Evolutionary conservation across 345 rosid genomes (phyloP).

Genomic region (Turnera subulata): DNA sequence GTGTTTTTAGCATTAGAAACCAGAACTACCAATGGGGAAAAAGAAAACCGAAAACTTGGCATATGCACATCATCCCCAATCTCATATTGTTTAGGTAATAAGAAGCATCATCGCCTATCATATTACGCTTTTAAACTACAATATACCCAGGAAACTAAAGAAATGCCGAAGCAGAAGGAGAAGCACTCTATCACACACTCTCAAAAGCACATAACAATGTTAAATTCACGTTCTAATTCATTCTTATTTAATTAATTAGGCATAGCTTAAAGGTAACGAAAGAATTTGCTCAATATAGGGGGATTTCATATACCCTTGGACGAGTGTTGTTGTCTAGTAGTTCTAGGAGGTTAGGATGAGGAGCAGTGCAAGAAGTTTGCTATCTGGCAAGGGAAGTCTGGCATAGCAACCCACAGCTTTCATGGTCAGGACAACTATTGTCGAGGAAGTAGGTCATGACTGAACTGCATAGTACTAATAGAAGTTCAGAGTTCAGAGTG

Average conservation of each 20-base stretch:
- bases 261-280: not conserved
- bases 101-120: no score
- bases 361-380: slow-evolving; percentile 21
- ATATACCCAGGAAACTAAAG: no score
- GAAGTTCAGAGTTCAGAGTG: slow-evolving; percentile 21
- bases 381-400: slow-evolving; percentile 22
- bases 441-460: slow-evolving; percentile 15
- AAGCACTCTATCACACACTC: not conserved
- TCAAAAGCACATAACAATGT: not conserved
- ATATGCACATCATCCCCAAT: no score
- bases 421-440: slow-evolving; percentile 15
- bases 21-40: no score
- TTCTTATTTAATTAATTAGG: no score
- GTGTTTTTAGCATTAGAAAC: no score
- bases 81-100: no score
- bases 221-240: not conserved
- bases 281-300: slow-evolving; percentile 7
- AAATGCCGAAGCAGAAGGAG: no score
- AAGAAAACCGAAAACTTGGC: no score
- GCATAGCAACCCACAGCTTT: slow-evolving; percentile 29
- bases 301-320: slow-evolving; percentile 26
- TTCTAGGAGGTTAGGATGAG: slow-evolving; percentile 18
- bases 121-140: no score
- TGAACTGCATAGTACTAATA: slow-evolving; percentile 30
- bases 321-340: slow-evolving; percentile 11